A percentile compares a stretch with the other conserved stretches of the same genome.
phyloP scores from a whole-genome alignment of 306 rosid species.

The Fagus sylvatica region DNA sequence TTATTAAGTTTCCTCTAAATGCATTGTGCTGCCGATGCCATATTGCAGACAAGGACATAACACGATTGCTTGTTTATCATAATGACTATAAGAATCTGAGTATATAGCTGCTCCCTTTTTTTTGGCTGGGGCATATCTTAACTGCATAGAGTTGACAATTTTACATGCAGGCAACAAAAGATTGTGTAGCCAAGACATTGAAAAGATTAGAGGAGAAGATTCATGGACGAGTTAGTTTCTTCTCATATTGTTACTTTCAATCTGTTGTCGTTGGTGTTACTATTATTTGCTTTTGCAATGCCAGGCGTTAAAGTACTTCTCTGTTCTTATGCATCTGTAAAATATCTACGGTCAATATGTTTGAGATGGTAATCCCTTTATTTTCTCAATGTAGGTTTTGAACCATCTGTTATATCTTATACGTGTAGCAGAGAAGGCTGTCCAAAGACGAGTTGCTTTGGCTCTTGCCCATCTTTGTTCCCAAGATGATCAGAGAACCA shows the following conservation, averaged over 20 bases:
- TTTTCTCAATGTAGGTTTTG: slow-evolving; percentile 65
- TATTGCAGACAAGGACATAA: background rate
- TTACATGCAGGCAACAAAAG: slow-evolving; percentile 86
- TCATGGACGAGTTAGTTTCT: slow-evolving; percentile 75
- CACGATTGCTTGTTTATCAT: background rate
- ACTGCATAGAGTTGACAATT: slow-evolving; percentile 21
- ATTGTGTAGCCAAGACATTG: slow-evolving; percentile 95
- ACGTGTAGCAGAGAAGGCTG: slow-evolving; percentile 78
- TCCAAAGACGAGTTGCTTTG: slow-evolving; percentile 86
- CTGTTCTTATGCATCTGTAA: background rate
- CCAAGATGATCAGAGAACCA: slow-evolving; percentile 72
- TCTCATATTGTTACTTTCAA: slow-evolving; percentile 16
- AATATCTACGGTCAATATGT: slow-evolving; percentile 10
- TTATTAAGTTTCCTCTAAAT: slow-evolving; percentile 20
- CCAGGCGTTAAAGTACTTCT: slow-evolving; percentile 9
- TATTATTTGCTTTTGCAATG: slow-evolving; percentile 14
- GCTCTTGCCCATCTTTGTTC: slow-evolving; percentile 98
- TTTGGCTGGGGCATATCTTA: slow-evolving; percentile 6
- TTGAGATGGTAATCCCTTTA: slow-evolving; percentile 32
- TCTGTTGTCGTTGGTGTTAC: background rate
- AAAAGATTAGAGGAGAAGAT: slow-evolving; percentile 98
- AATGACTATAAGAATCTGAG: slow-evolving; percentile 7
- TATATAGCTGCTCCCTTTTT: background rate
- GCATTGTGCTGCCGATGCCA: slow-evolving; percentile 21
- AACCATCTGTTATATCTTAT: slow-evolving; percentile 82